Evolutionary conservation across 805 yeast species (phyloP), one percentile per base, ranked within the genome.

Genomic region (Candida maris): DNA sequence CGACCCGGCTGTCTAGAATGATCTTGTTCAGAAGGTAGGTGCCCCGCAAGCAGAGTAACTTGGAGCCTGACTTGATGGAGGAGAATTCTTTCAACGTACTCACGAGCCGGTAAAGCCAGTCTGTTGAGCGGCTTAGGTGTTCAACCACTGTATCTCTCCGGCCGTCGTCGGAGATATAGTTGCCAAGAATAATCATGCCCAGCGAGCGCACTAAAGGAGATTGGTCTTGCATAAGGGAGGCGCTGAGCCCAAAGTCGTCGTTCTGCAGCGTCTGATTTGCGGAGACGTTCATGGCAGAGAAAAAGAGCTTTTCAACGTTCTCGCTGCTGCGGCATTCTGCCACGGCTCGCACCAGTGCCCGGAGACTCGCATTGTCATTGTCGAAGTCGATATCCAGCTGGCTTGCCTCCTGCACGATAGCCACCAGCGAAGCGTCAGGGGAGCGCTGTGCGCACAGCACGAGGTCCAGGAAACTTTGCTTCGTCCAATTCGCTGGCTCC

Each of bases 201-300:
- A 48, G 19, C 4, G 50, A 27, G n/a, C 27, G 26, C 6, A 40
- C 19, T n/a, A 27, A 17, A 20, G 13, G 10, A 3, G 24, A 20
- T 8, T 26, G 24, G 8, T 15, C 21, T 15, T 24, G 8, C 5
- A 41, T 16, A 12, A 42, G 23, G 8, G 17, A 15, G 6, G 34
- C 15, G 28, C 43, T 45, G 21, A 19, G 17, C 16, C 34, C 45
- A 9, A 49, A 27, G 4, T 37, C 37, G 28, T 43, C 49, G 30
- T 45, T 41, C 5, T 13, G 17, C 34, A 32, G 41, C 4, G 46
- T 29, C 10, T 9, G 6, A 32, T 43, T 45, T 18, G 35, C 37
- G 13, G 49, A 46, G 7, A 48, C 30, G 29, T 44, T 44, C 53
- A 48, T 42, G 13, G 35, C 39, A 5, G 38, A 26, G 14, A 41